Percentiles rank a stretch among this genome's conserved stretches.
Evolutionary conservation across 148 eudicot genomes (phyloP).

Genomic region (Spergularia marina): DNA sequence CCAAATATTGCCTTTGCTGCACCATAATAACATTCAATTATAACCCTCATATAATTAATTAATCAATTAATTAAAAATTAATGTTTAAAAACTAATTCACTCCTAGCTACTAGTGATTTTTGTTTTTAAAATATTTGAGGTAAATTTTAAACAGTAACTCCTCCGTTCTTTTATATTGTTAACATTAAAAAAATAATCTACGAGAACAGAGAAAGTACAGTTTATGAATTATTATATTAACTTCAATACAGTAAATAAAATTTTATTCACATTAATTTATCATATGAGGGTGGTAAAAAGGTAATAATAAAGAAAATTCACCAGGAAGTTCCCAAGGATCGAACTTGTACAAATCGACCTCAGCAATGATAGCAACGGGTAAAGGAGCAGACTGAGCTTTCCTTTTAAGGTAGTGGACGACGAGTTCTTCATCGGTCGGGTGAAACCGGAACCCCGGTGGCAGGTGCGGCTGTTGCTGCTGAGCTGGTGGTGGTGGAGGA

Average conservation of each 20-base stretch:
- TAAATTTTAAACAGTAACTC: too few species aligned
- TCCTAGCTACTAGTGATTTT: too few species aligned
- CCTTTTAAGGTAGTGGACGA: constrained; percentile 49
- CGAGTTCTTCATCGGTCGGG: constrained; percentile 55
- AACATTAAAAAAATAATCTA: too few species aligned
- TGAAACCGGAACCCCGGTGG: constrained; percentile 58
- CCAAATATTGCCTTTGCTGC: constrained; percentile 64
- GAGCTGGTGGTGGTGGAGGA: constrained; percentile 18
- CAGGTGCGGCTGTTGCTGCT: constrained; percentile 29
- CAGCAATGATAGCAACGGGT: constrained; percentile 50
- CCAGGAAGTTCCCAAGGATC: constrained; percentile 63
- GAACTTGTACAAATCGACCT: constrained; percentile 51
- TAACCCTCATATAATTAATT: background rate
- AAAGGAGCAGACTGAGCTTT: constrained; percentile 45
- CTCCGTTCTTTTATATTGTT: too few species aligned
- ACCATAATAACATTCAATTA: background rate
- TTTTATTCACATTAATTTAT: too few species aligned
- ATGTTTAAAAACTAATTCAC: too few species aligned
- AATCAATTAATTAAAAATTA: background rate
- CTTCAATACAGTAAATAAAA: too few species aligned
- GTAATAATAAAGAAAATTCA: constrained; percentile 13
- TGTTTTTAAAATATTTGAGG: too few species aligned
- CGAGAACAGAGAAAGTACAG: too few species aligned
- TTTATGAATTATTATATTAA: too few species aligned
- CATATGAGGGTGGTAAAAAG: background rate